Evolutionary conservation across 768 basidiomycete genomes (phyloP).

Genomic region (Termitomyces sp.): DNA sequence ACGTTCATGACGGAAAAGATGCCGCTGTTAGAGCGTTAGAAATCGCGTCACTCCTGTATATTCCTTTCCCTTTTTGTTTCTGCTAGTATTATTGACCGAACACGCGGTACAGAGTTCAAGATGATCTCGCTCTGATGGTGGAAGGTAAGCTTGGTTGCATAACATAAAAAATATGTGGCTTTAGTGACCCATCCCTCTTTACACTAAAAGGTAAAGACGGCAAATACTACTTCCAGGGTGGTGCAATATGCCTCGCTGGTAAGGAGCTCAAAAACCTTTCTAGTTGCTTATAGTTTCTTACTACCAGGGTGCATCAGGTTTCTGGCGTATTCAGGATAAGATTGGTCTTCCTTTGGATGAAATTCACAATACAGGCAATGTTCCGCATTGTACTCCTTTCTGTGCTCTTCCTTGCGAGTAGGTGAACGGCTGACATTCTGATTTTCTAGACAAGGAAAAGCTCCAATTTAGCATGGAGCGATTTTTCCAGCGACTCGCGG

Average conservation of each 20-base stretch:
- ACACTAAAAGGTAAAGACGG: slow-evolving; percentile 65
- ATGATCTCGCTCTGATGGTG: slow-evolving; percentile 58
- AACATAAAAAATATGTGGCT: slow-evolving; percentile 2
- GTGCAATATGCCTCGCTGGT: slow-evolving; percentile 68
- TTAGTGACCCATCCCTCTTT: no score
- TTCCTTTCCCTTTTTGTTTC: slow-evolving; percentile 16
- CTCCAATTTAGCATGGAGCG: slow-evolving; percentile 62
- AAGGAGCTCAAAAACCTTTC: slow-evolving; percentile 12
- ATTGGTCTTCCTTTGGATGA: slow-evolving; percentile 69
- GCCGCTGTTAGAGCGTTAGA: slow-evolving; percentile 53
- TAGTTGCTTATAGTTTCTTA: not conserved
- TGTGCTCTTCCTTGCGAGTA: not conserved
- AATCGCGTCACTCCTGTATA: slow-evolving; percentile 60
- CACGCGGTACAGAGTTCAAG: slow-evolving; percentile 42
- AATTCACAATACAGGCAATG: slow-evolving; percentile 67
- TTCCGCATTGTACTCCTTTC: slow-evolving; percentile 64
- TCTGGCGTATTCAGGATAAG: slow-evolving; percentile 77
- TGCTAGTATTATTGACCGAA: not conserved
- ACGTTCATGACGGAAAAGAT: slow-evolving; percentile 25
- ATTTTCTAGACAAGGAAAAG: slow-evolving; percentile 50
- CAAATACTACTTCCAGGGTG: slow-evolving; percentile 71
- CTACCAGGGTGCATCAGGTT: slow-evolving; percentile 45
- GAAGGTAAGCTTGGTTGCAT: slow-evolving; percentile 37
- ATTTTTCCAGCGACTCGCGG: slow-evolving; percentile 63
- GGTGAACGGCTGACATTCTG: not conserved